A percentile compares a stretch with the other conserved stretches of the same genome.
Evolutionary conservation across 805 yeast genomes (phyloP).

Genomic region (Helenozyma baotianmanensis): DNA sequence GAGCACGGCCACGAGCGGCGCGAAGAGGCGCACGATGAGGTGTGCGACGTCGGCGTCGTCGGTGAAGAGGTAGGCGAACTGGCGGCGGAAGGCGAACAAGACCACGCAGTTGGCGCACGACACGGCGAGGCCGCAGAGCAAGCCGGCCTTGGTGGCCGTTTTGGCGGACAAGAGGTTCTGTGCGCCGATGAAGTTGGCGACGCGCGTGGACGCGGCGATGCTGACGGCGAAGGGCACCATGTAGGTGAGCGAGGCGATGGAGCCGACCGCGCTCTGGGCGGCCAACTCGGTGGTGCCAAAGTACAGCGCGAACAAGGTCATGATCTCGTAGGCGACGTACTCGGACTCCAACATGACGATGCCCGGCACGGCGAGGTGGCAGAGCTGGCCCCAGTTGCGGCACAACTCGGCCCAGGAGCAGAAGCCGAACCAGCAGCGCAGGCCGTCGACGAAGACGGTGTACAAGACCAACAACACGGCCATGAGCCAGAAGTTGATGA

Average conservation of each 20-base stretch:
- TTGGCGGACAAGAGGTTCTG: slow-evolving; percentile 35
- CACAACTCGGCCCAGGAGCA: slow-evolving; percentile 33
- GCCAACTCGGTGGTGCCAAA: slow-evolving; percentile 49
- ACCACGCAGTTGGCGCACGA: slow-evolving; percentile 38
- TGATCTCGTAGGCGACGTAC: slow-evolving; percentile 42
- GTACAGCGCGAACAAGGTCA: slow-evolving; percentile 42
- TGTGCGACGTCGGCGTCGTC: slow-evolving; percentile 53
- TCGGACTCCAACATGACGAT: slow-evolving; percentile 43
- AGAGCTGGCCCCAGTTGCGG: slow-evolving; percentile 31
- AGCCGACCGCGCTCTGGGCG: slow-evolving; percentile 48
- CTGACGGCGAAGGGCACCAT: slow-evolving; percentile 45
- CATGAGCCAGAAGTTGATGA: slow-evolving; percentile 41
- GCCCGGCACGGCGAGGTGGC: slow-evolving; percentile 40
- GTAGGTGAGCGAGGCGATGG: slow-evolving; percentile 41
- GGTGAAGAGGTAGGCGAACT: slow-evolving; percentile 58
- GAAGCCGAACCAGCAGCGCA: slow-evolving; percentile 66
- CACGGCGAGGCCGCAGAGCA: slow-evolving; percentile 26
- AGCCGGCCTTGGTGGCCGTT: slow-evolving; percentile 29
- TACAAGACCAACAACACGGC: slow-evolving; percentile 31
- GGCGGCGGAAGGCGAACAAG: slow-evolving; percentile 42
- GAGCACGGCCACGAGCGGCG: slow-evolving; percentile 59
- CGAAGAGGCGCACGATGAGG: slow-evolving; percentile 48
- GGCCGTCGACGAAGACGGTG: slow-evolving; percentile 49
- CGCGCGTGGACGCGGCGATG: slow-evolving; percentile 41
- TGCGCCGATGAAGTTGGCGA: slow-evolving; percentile 43